Evolutionary conservation across 371 early-diverging fungal genomes (phyloP), one percentile per base, ranked within the genome.

Genomic region (Syncephalastrum sp.): DNA sequence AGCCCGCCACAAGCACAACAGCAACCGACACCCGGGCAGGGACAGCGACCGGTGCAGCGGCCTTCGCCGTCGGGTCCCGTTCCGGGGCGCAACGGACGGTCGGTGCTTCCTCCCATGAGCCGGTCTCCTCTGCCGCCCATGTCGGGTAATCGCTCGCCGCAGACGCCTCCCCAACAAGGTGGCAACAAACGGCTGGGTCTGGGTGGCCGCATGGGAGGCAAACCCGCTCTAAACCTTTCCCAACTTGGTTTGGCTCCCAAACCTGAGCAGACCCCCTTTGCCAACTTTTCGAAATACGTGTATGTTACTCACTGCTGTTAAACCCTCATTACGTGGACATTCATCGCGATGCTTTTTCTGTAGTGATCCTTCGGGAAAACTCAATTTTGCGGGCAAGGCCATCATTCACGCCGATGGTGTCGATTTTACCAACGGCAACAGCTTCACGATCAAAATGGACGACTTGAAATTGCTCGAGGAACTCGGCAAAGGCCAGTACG

Each of bases 301-400:
- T 85, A 82, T 64, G 79, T 70, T 41, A 29, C 24, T 43, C 10
- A n/a, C 6, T 25, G 13, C 27, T 23, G 4, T 21, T 25, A 54
- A 2, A 13, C 24, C 14, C 38, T 4, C 56, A 21, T 21, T 21
- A 21, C 21, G 2, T 7, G 21, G 23, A 5, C n/a, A 24, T 21
- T 27, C 46, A 23, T 17, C 33, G 17, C 47, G 17, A 19, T 17
- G 24, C 47, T n/a, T 19, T 47, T 47, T 14, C n/a, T 54, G 47
- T 66, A 93, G 92, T 38, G 92, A 92, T 72, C 89, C 92, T 49
- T 85, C 86, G 46, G 97, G 96, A 42, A 90, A 91, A 62, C 82
- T 97, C 53, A 91, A 90, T 66, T 95, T 97, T 77, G 79, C 85
- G 42, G 94, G 94, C 41, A 97, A 95, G 70, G 95, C 96, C 7